A percentile compares a stretch with the other conserved stretches of the same genome.
These are phyloP conservation scores for Raffaelea ambrosiae DNA, from an alignment of 2,329 filamentous ascomycete species.

Conservation along the genomic window DNA sequence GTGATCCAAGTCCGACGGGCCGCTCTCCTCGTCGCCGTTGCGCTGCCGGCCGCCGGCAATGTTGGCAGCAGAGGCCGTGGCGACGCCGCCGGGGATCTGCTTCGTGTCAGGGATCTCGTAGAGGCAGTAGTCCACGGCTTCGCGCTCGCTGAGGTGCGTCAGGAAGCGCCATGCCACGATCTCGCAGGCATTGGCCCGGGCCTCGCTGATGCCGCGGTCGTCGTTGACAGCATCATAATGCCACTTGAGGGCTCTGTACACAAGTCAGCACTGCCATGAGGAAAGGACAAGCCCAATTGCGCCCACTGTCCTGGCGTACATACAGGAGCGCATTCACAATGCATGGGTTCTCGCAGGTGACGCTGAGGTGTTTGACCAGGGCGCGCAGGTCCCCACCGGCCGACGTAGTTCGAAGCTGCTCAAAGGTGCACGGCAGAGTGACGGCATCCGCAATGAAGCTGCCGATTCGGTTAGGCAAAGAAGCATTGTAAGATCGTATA, in stretches of 20 bases:
- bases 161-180: constrained; percentile 75
- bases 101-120: constrained; percentile 55
- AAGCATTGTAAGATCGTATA: neutral
- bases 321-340: constrained; percentile 68
- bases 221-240: constrained; percentile 60
- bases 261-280: too few species aligned
- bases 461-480: constrained; percentile 7
- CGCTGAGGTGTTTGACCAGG: constrained; percentile 56
- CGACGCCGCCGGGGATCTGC: constrained; percentile 13
- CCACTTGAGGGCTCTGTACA: constrained; percentile 59
- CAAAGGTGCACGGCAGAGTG: constrained; percentile 59
- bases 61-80: constrained; percentile 2
- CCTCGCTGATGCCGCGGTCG: constrained; percentile 56
- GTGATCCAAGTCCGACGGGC: constrained; percentile 14
- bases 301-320: too few species aligned
- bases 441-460: constrained; percentile 58
- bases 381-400: constrained; percentile 48
- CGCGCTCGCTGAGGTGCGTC: constrained; percentile 59
- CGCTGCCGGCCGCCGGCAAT: neutral
- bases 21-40: constrained; percentile 9
- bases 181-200: constrained; percentile 67
- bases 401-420: constrained; percentile 61
- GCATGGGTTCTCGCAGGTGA: constrained; percentile 56
- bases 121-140: constrained; percentile 66
- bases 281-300: too few species aligned